These are phyloP conservation scores for Drechslera avenae DNA, from an alignment of 2,329 filamentous ascomycete genomes.

Conservation along the genomic window DNA sequence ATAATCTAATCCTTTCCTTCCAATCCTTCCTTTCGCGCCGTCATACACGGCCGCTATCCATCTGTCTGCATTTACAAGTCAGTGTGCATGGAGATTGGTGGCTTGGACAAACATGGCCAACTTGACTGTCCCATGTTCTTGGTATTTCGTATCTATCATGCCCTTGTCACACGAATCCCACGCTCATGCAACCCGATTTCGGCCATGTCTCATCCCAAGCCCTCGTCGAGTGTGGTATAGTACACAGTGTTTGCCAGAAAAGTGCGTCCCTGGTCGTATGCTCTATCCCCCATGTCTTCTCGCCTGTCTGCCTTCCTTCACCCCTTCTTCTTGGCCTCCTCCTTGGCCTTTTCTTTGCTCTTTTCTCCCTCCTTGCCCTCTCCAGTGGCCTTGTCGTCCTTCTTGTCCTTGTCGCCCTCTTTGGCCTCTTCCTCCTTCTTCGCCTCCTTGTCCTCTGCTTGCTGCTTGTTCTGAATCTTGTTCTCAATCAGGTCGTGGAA, in stretches of 20 bases:
- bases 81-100: too few relatives aligned
- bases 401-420: slow-evolving; percentile 70
- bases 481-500: slow-evolving; percentile 99
- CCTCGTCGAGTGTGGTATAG: slow-evolving; percentile 27
- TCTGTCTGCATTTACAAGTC: too few relatives aligned
- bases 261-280: neutral
- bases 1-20: too few relatives aligned
- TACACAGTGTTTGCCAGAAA: slow-evolving; percentile 26
- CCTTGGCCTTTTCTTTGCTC: slow-evolving; percentile 62
- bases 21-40: too few relatives aligned
- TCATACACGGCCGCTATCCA: too few relatives aligned
- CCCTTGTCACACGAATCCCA: slow-evolving; percentile 25
- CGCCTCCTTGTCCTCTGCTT: slow-evolving; percentile 90
- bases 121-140: slow-evolving; percentile 10
- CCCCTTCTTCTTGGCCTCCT: slow-evolving; percentile 64
- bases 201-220: slow-evolving; percentile 2
- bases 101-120: too few relatives aligned
- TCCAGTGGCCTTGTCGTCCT: slow-evolving; percentile 60
- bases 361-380: slow-evolving; percentile 58
- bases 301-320: slow-evolving; percentile 43
- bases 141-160: slow-evolving; percentile 32
- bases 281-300: slow-evolving; percentile 13
- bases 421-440: slow-evolving; percentile 63
- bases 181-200: slow-evolving; percentile 3
- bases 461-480: slow-evolving; percentile 98